Percentiles rank a stretch among this genome's conserved stretches.
Evolutionary conservation across 108 stramenopile genomes (phyloP).

Genomic region (Cyclostephanos invisitatus): DNA sequence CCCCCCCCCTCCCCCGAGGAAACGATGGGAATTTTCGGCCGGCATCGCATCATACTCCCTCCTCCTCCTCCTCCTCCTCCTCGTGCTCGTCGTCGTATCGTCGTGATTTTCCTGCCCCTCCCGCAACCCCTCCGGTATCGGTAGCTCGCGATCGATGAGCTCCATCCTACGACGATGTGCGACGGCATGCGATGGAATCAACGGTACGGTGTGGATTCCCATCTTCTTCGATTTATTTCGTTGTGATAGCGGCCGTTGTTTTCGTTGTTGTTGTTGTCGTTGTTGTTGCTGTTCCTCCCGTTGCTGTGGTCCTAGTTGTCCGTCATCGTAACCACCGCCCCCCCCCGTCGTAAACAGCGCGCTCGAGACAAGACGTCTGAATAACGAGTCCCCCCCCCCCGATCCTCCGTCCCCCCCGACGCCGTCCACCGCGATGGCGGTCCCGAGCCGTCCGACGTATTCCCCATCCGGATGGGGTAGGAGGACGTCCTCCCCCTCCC

Average conservation of each 20-base stretch:
- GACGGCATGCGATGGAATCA: slow-evolving; percentile 36
- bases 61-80: slow-evolving; percentile 8
- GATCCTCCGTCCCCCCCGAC: no score
- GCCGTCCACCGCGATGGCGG: no score
- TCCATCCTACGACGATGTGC: slow-evolving; percentile 41
- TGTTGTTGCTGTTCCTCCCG: not conserved
- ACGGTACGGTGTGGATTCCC: slow-evolving; percentile 24
- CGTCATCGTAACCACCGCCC: no score
- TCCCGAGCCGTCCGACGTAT: no score
- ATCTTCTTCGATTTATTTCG: not conserved
- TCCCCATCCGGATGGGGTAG: no score
- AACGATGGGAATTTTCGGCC: no score
- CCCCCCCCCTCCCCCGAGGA: not conserved
- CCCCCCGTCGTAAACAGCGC: no score
- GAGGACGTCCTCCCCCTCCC: no score
- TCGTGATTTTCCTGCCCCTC: not conserved
- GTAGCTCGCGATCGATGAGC: slow-evolving; percentile 16
- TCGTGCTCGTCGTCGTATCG: not conserved
- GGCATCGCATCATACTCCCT: not conserved
- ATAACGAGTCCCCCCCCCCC: no score
- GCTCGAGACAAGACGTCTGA: no score
- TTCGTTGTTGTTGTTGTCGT: not conserved
- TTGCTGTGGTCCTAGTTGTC: not conserved
- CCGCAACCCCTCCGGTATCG: slow-evolving; percentile 28
- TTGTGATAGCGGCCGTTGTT: slow-evolving; percentile 7